These are phyloP conservation scores for Handroanthus guayacan DNA, from an alignment of 257 asterid genomes.

Conservation along the genomic window DNA sequence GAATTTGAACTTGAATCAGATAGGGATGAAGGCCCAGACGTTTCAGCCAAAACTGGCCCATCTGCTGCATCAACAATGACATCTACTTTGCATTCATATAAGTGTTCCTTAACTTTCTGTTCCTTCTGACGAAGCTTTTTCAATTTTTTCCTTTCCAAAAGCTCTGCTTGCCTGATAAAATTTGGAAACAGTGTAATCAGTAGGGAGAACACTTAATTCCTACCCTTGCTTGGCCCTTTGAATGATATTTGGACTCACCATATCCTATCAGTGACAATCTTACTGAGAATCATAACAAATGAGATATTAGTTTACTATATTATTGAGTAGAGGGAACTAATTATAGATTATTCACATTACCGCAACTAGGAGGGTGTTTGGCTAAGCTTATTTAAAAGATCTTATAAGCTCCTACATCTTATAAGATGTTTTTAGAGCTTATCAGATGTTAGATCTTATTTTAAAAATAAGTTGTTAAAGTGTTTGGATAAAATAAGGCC, in stretches of 20 bases:
- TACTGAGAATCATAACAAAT: no score
- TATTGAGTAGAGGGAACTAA: background rate
- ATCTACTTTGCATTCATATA: constrained; percentile 37
- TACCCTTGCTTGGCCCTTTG: background rate
- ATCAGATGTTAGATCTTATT: no score
- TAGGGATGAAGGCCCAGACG: constrained; percentile 42
- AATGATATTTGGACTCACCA: background rate
- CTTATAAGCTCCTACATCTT: no score
- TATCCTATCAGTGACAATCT: background rate
- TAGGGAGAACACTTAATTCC: background rate
- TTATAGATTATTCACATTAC: background rate
- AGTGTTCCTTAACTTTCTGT: constrained; percentile 60
- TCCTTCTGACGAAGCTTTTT: constrained; percentile 76
- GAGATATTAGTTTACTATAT: no score
- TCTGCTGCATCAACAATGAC: constrained; percentile 42
- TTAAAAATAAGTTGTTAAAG: no score
- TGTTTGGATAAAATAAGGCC: no score
- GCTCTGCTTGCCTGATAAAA: constrained; percentile 55
- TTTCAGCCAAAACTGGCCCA: constrained; percentile 47
- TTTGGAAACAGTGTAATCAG: constrained; percentile 1
- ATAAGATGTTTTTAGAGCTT: no score
- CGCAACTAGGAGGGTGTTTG: no score
- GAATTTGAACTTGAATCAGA: constrained; percentile 34
- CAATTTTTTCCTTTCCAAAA: constrained; percentile 62
- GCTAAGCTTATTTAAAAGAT: no score